A percentile compares a stretch with the other conserved stretches of the same genome.
These are phyloP conservation scores for Cavenderia fasciculata DNA, from an alignment of 78 protist species.

Conservation along the genomic window DNA sequence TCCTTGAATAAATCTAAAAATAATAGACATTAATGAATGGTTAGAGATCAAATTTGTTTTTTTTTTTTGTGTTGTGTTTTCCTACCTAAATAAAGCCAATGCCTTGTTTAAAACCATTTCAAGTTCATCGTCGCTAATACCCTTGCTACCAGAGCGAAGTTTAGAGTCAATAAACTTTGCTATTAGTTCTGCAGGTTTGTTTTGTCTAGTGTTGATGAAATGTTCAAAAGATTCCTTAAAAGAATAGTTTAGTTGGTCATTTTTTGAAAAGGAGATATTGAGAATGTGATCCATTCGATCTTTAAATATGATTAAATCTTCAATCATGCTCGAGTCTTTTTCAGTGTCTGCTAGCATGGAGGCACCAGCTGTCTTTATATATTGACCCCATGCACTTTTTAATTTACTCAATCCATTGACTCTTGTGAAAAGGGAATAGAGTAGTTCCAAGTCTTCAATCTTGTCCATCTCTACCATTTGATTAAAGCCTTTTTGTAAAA, in stretches of 20 bases:
- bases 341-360: constrained; percentile 74
- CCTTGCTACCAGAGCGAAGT: constrained; percentile 76
- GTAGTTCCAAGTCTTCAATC: constrained; percentile 46
- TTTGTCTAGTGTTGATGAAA: constrained; percentile 81
- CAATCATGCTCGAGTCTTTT: constrained; percentile 79
- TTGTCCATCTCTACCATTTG: constrained; percentile 13
- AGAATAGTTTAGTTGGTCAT: constrained; percentile 59
- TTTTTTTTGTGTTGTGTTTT: no score
- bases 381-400: constrained; percentile 19
- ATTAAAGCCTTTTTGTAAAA: constrained; percentile 79
- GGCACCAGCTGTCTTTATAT: constrained; percentile 73
- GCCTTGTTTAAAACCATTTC: constrained; percentile 66
- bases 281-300: constrained; percentile 51
- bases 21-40: no score
- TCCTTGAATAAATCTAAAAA: constrained; percentile 91
- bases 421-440: constrained; percentile 17
- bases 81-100: constrained; percentile 77
- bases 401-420: constrained; percentile 41
- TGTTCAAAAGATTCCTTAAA: constrained; percentile 90
- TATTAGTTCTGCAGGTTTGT: constrained; percentile 91
- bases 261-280: constrained; percentile 38
- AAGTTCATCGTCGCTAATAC: constrained; percentile 55
- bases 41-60: no score
- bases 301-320: constrained; percentile 83
- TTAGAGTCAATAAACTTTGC: constrained; percentile 91